Conservation (phyloP, 176 grass and related monocot genomes). For the Pontederia crassipes region DNA sequence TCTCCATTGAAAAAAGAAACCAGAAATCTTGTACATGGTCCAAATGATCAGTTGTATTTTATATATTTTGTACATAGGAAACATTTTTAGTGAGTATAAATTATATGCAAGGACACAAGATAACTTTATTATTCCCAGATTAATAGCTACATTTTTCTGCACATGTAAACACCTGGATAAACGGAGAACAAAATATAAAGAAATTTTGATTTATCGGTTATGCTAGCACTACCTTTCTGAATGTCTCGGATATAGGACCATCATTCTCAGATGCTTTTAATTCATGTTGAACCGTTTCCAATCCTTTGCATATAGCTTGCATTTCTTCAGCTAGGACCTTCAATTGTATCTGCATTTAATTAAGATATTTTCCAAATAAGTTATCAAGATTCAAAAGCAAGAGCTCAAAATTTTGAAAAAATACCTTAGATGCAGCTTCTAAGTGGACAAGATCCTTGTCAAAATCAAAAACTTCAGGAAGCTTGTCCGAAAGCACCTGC, state of each 20-base stretch:
- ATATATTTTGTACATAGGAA: too few relatives aligned
- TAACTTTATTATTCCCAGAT: too few relatives aligned
- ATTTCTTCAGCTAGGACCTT: conserved; percentile 88
- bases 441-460: conserved; percentile 59
- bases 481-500: conserved; percentile 80
- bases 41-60: too few relatives aligned
- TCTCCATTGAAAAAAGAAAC: too few relatives aligned
- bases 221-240: conserved; percentile 50
- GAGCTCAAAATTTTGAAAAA: conserved; percentile 2
- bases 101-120: too few relatives aligned
- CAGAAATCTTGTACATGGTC: too few relatives aligned
- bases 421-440: conserved; percentile 83
- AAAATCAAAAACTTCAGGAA: conserved; percentile 98
- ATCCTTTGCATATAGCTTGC: conserved; percentile 80
- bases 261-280: conserved; percentile 59
- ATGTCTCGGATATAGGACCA: conserved; percentile 60
- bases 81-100: too few relatives aligned
- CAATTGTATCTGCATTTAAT: conserved; percentile 62
- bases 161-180: too few relatives aligned
- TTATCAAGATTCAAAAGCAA: conserved; percentile 4
- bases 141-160: too few relatives aligned
- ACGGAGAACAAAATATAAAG: too few relatives aligned
- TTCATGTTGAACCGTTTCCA: conserved; percentile 84
- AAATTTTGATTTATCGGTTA: not conserved
- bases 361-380: not conserved